Conservation (phyloP, 2,329 filamentous ascomycete genomes). For the Sordariomycetes sp. region DNA sequence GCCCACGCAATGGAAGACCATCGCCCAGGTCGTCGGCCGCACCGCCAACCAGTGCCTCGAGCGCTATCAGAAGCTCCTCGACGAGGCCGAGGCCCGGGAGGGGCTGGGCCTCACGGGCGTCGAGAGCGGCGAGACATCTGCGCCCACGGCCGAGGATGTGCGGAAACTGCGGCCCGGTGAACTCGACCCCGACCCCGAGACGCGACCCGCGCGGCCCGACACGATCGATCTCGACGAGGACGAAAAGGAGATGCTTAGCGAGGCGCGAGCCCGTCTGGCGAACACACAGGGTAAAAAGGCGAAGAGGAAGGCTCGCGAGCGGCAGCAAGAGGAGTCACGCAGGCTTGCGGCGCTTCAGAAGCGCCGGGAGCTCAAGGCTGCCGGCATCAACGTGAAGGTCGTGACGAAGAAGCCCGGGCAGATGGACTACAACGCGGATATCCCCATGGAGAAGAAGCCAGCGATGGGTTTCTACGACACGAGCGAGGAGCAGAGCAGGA, state of each 20-base stretch:
- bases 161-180: slow-evolving; percentile 82
- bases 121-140: slow-evolving; percentile 74
- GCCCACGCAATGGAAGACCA: slow-evolving; percentile 98
- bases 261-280: slow-evolving; percentile 88
- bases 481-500: slow-evolving; percentile 64
- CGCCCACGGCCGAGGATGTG: slow-evolving; percentile 88
- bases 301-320: slow-evolving; percentile 90
- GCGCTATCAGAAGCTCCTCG: slow-evolving; percentile 89
- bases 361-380: slow-evolving; percentile 89
- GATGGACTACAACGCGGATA: slow-evolving; percentile 99
- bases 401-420: slow-evolving; percentile 84
- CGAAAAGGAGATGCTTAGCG: slow-evolving; percentile 98
- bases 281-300: slow-evolving; percentile 99
- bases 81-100: slow-evolving; percentile 89
- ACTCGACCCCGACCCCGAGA: slow-evolving; percentile 93
- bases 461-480: slow-evolving; percentile 91
- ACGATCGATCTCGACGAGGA: slow-evolving; percentile 98
- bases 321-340: slow-evolving; percentile 89
- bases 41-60: slow-evolving; percentile 96
- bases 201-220: slow-evolving; percentile 88
- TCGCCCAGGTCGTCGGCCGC: slow-evolving; percentile 89
- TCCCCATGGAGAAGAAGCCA: slow-evolving; percentile 91
- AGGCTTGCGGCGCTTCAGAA: slow-evolving; percentile 87
- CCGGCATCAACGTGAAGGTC: slow-evolving; percentile 97
- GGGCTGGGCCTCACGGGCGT: slow-evolving; percentile 76